phyloP scores from a whole-genome alignment of 2,329 filamentous ascomycete genomes.

The Trichoderma cornu-damae region DNA sequence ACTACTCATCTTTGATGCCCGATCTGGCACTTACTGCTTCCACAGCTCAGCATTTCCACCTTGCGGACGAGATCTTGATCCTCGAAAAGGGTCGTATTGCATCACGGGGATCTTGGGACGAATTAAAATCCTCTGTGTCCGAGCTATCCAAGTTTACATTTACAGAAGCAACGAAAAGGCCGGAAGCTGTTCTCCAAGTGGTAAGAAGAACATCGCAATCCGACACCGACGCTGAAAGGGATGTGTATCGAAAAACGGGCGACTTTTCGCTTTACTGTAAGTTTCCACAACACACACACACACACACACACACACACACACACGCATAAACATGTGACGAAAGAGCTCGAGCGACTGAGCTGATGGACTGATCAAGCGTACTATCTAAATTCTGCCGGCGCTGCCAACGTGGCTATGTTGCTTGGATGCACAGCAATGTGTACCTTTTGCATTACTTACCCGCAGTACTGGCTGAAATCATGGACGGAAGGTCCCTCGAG shows the following conservation, averaged over 20 bases:
- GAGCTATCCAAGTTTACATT: constrained; percentile 12
- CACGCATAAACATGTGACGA: fast-evolving
- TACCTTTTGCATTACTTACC: constrained; percentile 34
- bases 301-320: no score
- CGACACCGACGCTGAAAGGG: neutral
- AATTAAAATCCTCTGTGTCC: neutral
- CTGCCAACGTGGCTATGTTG: constrained; percentile 28
- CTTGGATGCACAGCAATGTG: constrained; percentile 25
- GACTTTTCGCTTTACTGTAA: constrained; percentile 36
- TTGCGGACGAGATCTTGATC: constrained; percentile 40
- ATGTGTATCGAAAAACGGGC: constrained; percentile 25
- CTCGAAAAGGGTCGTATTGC: constrained; percentile 34
- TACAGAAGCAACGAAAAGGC: neutral
- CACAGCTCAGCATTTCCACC: constrained; percentile 33
- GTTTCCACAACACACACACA: no score
- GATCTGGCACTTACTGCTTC: neutral
- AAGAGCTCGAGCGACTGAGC: neutral
- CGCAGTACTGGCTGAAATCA: constrained; percentile 37
- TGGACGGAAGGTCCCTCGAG: constrained; percentile 33
- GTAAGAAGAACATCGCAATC: neutral
- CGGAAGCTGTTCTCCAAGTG: neutral
- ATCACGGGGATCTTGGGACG: constrained; percentile 36
- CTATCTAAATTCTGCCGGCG: constrained; percentile 29
- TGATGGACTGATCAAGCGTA: constrained; percentile 24
- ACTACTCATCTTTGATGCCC: no score